Evolutionary conservation across 352 stramenopile species (phyloP).

Genomic region (Elongisporangium prolatum): DNA sequence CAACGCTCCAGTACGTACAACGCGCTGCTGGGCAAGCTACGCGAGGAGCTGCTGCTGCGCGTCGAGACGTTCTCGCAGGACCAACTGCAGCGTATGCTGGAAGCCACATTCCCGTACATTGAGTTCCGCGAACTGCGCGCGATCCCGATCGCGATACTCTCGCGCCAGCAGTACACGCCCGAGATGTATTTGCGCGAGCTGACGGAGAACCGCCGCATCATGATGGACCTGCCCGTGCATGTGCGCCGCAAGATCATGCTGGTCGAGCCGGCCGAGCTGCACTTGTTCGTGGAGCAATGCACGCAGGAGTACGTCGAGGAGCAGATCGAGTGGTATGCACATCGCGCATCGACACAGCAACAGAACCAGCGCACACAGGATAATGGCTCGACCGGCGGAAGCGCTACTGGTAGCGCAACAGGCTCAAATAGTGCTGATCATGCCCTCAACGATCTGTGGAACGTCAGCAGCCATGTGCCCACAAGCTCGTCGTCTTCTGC

Average conservation of each 20-base stretch:
- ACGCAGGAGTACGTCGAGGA: constrained; percentile 68
- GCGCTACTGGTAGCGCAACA: constrained; percentile 4
- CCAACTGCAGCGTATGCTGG: constrained; percentile 64
- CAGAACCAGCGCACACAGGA: constrained; percentile 24
- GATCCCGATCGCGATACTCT: constrained; percentile 80
- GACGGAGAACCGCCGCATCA: constrained; percentile 76
- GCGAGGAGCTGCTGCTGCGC: constrained; percentile 68
- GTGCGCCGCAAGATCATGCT: constrained; percentile 80
- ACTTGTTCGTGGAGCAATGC: constrained; percentile 70
- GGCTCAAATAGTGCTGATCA: background rate
- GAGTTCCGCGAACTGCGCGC: constrained; percentile 82
- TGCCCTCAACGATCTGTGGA: constrained; percentile 40
- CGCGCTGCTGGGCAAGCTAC: constrained; percentile 61
- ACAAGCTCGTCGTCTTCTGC: constrained; percentile 20
- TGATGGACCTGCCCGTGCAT: constrained; percentile 73
- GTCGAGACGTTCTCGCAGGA: constrained; percentile 65
- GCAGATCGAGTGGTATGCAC: constrained; percentile 62
- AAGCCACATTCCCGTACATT: constrained; percentile 85
- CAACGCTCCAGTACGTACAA: constrained; percentile 59
- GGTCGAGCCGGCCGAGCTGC: constrained; percentile 63
- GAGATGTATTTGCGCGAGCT: constrained; percentile 73
- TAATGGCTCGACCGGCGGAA: constrained; percentile 22
- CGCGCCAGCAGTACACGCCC: constrained; percentile 74
- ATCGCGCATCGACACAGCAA: constrained; percentile 28
- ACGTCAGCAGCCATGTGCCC: constrained; percentile 67